phyloP scores from a whole-genome alignment of 2,329 filamentous ascomycete genomes.

The Cordyceps fumosorosea region DNA sequence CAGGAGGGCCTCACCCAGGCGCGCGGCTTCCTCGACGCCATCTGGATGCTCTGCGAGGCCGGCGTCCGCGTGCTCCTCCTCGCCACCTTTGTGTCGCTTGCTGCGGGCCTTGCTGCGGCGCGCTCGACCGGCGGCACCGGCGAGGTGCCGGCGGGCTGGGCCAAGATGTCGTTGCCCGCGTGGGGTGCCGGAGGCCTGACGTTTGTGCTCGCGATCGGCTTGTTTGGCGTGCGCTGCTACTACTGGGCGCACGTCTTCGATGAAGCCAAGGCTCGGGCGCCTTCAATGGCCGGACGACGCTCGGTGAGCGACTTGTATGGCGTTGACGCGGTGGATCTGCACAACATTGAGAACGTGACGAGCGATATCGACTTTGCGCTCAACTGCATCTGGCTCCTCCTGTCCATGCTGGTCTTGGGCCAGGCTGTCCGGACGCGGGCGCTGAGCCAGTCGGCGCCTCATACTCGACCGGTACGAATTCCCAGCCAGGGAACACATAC shows the following conservation, averaged over 20 bases:
- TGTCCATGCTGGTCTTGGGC: background rate
- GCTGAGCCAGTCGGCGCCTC: background rate
- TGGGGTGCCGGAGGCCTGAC: background rate
- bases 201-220: background rate
- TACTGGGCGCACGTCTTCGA: conserved; percentile 7
- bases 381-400: conserved; percentile 6
- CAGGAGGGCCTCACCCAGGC: background rate
- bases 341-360: background rate
- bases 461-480: conserved; percentile 1
- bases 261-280: too few species aligned
- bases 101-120: conserved; percentile 1
- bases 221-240: conserved; percentile 8
- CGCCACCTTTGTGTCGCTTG: background rate
- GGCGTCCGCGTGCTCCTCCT: conserved; percentile 5
- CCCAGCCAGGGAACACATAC: background rate
- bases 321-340: background rate
- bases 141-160: background rate
- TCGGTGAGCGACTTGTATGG: background rate
- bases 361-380: conserved; percentile 6
- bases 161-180: background rate
- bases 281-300: background rate
- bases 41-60: conserved; percentile 5
- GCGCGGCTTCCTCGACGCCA: conserved; percentile 3
- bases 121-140: background rate
- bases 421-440: conserved; percentile 1